phyloP scores from a whole-genome alignment of 192 early-diverging fungal species.

The Chytriomyces hyalinus region DNA sequence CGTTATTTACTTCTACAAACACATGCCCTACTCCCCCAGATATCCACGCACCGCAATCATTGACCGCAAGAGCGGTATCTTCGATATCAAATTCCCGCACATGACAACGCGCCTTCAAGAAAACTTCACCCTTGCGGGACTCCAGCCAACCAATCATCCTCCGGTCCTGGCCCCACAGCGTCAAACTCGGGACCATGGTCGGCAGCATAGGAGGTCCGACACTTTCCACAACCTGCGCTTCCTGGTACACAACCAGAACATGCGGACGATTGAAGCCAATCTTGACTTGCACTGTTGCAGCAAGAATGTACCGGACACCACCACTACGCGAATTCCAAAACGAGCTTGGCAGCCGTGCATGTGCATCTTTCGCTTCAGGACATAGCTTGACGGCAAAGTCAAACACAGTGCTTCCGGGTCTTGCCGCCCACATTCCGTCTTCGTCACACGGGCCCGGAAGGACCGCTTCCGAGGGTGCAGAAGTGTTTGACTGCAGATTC shows the following conservation, averaged over 20 bases:
- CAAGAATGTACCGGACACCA: conserved; percentile 54
- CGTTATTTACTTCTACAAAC: conserved; percentile 47
- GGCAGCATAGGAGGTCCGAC: conserved; percentile 17
- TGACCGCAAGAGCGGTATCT: background rate
- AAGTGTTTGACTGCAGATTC: conserved; percentile 38
- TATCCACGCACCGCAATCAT: conserved; percentile 27
- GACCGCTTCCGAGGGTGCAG: conserved; percentile 50
- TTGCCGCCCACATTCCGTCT: conserved; percentile 59
- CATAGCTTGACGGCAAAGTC: conserved; percentile 41
- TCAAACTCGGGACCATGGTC: conserved; percentile 22
- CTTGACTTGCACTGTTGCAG: conserved; percentile 44
- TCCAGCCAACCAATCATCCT: conserved; percentile 38
- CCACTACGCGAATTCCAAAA: conserved; percentile 48
- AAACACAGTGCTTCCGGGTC: conserved; percentile 42
- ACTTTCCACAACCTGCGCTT: conserved; percentile 45
- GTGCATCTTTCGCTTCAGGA: conserved; percentile 5
- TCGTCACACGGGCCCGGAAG: conserved; percentile 54
- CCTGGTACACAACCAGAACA: conserved; percentile 32
- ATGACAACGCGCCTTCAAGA: conserved; percentile 34
- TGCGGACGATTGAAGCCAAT: conserved; percentile 18
- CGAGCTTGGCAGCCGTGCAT: conserved; percentile 46
- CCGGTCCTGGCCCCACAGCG: conserved; percentile 11
- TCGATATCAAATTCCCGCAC: conserved; percentile 17
- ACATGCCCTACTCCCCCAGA: conserved; percentile 46
- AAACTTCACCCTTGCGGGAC: conserved; percentile 42